Evolutionary conservation across 2,329 filamentous ascomycete species (phyloP).

Genomic region (Penicillium psychrosexuale): DNA sequence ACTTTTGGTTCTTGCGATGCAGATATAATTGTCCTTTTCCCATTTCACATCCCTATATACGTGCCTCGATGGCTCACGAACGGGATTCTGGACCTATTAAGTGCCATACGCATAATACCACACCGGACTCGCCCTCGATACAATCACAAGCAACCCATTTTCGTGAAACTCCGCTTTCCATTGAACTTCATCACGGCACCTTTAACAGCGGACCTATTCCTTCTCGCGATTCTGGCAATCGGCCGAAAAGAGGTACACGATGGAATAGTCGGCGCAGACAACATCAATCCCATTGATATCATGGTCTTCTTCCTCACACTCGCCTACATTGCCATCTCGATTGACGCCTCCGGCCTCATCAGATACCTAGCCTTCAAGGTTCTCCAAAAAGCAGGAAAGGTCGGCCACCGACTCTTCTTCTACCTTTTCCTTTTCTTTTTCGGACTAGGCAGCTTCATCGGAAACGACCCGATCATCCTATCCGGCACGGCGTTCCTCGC

Average conservation of each 20-base stretch:
- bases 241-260: conserved; percentile 64
- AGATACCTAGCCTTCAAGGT: conserved; percentile 69
- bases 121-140: conserved; percentile 32
- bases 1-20: neutral
- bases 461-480: conserved; percentile 72
- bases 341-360: conserved; percentile 71
- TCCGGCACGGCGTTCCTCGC: conserved; percentile 72
- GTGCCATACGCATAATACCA: conserved; percentile 53
- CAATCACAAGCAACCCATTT: conserved; percentile 34
- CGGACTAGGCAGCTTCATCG: conserved; percentile 62
- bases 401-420: conserved; percentile 67
- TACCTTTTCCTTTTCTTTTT: conserved; percentile 74
- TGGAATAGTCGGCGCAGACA: conserved; percentile 63
- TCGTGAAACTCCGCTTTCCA: conserved; percentile 57
- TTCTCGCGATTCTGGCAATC: conserved; percentile 67
- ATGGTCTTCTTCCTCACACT: conserved; percentile 72
- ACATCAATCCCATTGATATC: conserved; percentile 68
- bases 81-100: conserved; percentile 45
- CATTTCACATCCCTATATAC: conserved; percentile 62
- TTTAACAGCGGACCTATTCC: conserved; percentile 66
- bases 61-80: conserved; percentile 54
- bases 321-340: conserved; percentile 74
- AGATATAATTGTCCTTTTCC: conserved; percentile 69
- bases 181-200: conserved; percentile 71
- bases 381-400: conserved; percentile 62